Evolutionary conservation across 1,139 yeast genomes (phyloP).

Genomic region (Magnusiomyces suaveolens): DNA sequence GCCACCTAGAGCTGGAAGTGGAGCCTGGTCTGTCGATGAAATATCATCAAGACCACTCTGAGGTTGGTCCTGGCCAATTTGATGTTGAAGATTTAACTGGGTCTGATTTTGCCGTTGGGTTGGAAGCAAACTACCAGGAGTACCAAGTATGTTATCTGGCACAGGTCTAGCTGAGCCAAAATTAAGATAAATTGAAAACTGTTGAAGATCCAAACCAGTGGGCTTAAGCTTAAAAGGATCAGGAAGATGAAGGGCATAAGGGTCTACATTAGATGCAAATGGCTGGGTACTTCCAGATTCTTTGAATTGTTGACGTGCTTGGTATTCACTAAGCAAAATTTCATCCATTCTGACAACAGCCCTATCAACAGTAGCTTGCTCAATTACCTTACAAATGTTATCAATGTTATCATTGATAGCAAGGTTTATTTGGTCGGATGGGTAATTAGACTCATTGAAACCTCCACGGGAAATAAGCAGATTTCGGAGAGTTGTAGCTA

Average conservation of each 20-base stretch:
- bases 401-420: slow-evolving; percentile 83
- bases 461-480: slow-evolving; percentile 25
- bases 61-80: slow-evolving; percentile 20
- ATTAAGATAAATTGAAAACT: slow-evolving; percentile 70
- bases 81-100: too few relatives aligned
- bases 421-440: slow-evolving; percentile 55
- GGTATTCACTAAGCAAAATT: slow-evolving; percentile 57
- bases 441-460: slow-evolving; percentile 37
- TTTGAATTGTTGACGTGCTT: slow-evolving; percentile 53
- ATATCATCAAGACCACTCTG: slow-evolving; percentile 23
- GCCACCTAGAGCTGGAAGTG: too few relatives aligned
- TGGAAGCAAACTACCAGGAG: slow-evolving; percentile 15
- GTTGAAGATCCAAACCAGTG: slow-evolving; percentile 67
- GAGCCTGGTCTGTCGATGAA: slow-evolving; percentile 13
- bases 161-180: slow-evolving; percentile 41
- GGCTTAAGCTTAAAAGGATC: slow-evolving; percentile 77
- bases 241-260: slow-evolving; percentile 68
- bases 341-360: slow-evolving; percentile 80
- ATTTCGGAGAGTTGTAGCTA: slow-evolving; percentile 38
- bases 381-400: slow-evolving; percentile 72
- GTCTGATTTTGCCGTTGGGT: slow-evolving; percentile 18
- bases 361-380: slow-evolving; percentile 77
- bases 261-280: slow-evolving; percentile 49
- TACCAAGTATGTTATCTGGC: slow-evolving; percentile 19
- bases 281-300: slow-evolving; percentile 56